A percentile compares a stretch with the other conserved stretches of the same genome.
Evolutionary conservation across 768 basidiomycete species (phyloP).

Genomic region (Gelatoporia subvermispora): DNA sequence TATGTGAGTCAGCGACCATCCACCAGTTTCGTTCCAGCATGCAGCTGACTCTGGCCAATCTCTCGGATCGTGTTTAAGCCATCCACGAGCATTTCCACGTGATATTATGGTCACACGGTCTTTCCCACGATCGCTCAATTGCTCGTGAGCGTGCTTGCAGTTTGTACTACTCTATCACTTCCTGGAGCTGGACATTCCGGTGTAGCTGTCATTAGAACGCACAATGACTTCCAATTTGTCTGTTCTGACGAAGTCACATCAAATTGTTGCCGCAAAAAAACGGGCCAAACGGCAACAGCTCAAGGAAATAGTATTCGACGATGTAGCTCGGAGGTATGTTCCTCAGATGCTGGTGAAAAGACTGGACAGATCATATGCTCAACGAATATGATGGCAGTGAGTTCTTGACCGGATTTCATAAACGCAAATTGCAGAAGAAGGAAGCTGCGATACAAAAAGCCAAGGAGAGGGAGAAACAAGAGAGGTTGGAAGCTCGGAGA

Average conservation of each 20-base stretch:
- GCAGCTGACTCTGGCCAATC: too few relatives aligned
- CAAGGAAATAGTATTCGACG: slow-evolving; percentile 82
- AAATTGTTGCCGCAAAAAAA: slow-evolving; percentile 61
- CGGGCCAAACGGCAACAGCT: slow-evolving; percentile 62
- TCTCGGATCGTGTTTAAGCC: too few relatives aligned
- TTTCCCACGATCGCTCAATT: too few relatives aligned
- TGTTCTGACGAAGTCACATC: slow-evolving; percentile 59
- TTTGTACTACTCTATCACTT: too few relatives aligned
- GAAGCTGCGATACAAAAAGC: slow-evolving; percentile 74
- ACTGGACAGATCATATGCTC: neutral
- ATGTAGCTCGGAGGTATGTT: slow-evolving; percentile 69
- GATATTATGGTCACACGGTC: too few relatives aligned
- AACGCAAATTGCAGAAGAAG: slow-evolving; percentile 81
- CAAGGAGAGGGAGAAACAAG: slow-evolving; percentile 70
- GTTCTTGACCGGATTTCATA: slow-evolving; percentile 90
- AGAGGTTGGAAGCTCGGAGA: slow-evolving; percentile 66
- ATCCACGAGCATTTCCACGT: too few relatives aligned
- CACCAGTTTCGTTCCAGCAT: too few relatives aligned
- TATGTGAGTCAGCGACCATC: too few relatives aligned
- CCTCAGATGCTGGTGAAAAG: neutral
- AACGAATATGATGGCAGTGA: slow-evolving; percentile 47
- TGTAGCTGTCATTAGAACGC: neutral
- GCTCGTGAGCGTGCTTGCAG: too few relatives aligned
- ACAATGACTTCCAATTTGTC: slow-evolving; percentile 41
- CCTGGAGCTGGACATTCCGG: too few relatives aligned